These are phyloP conservation scores for Claviceps sp. DNA, from an alignment of 2,329 filamentous ascomycete species.

Conservation along the genomic window DNA sequence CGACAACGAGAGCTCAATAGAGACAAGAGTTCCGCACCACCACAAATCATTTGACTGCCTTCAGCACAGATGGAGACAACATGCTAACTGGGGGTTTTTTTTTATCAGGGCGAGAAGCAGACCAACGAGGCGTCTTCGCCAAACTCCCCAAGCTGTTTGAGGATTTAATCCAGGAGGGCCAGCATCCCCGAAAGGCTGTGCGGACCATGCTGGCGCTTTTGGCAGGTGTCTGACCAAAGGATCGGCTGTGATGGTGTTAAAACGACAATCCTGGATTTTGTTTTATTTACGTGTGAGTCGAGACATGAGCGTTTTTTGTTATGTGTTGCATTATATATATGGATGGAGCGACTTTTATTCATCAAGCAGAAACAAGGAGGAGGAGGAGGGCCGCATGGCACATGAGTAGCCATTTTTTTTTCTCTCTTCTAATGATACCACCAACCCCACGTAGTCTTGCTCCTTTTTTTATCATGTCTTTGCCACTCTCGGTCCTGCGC, in stretches of 20 bases:
- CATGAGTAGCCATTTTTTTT: neutral
- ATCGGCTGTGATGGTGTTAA: neutral
- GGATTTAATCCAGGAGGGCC: constrained; percentile 40
- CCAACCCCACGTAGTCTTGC: neutral
- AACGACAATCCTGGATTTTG: neutral
- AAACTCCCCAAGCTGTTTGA: constrained; percentile 49
- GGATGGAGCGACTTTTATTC: neutral
- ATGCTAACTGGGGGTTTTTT: neutral
- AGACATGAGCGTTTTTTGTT: constrained; percentile 6
- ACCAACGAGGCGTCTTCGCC: constrained; percentile 40
- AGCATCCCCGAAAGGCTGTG: constrained; percentile 42
- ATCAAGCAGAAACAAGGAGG: neutral
- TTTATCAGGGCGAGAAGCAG: constrained; percentile 39
- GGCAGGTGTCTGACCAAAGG: constrained; percentile 24
- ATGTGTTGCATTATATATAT: neutral
- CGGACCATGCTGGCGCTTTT: constrained; percentile 48
- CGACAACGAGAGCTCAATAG: too few species aligned
- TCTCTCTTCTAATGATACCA: constrained; percentile 3
- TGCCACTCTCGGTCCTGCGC: neutral
- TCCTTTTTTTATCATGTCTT: neutral
- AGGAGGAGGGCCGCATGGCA: neutral
- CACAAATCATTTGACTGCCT: too few species aligned
- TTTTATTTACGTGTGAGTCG: constrained; percentile 4
- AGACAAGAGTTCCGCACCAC: too few species aligned
- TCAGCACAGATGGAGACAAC: neutral